Percentiles rank a stretch among this genome's conserved stretches.
Evolutionary conservation across 768 basidiomycete genomes (phyloP).

Genomic region (Leucosporidium creatinivorum): DNA sequence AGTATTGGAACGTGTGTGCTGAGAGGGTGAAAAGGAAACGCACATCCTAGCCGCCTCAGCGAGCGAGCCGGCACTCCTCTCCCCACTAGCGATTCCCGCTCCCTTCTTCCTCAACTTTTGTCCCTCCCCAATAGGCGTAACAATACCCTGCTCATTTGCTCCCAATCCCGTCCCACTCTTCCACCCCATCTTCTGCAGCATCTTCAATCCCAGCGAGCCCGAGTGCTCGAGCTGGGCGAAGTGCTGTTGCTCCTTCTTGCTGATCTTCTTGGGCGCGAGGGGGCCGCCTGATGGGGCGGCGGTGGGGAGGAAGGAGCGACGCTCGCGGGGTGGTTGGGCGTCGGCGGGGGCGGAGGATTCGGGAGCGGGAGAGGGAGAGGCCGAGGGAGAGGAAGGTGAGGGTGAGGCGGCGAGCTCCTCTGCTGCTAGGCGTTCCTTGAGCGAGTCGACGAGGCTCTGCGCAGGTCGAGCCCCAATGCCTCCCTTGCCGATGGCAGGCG

Average conservation of each 20-base stretch:
- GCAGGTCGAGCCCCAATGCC: not conserved
- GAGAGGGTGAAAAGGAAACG: constrained; percentile 35
- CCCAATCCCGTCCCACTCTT: constrained; percentile 71
- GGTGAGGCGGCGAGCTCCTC: not conserved
- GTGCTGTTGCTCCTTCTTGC: constrained; percentile 63
- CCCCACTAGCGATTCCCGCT: constrained; percentile 78
- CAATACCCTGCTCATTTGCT: constrained; percentile 65
- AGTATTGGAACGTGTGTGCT: not conserved
- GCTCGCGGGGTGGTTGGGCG: constrained; percentile 40
- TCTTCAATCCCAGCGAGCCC: constrained; percentile 71
- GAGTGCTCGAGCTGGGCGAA: constrained; percentile 60
- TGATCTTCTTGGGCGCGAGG: constrained; percentile 48
- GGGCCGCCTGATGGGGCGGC: constrained; percentile 37
- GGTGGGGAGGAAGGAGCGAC: constrained; percentile 53
- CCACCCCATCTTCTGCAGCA: constrained; percentile 97
- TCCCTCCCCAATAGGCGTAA: constrained; percentile 79
- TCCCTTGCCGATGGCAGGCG: too few species aligned
- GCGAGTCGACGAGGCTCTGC: constrained; percentile 11
- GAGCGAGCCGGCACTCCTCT: constrained; percentile 78
- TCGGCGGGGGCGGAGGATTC: constrained; percentile 47
- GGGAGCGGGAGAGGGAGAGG: constrained; percentile 30
- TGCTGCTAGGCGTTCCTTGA: constrained; percentile 8
- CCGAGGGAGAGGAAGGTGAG: constrained; percentile 3
- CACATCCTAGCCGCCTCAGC: constrained; percentile 61
- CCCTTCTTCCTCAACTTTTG: constrained; percentile 70